phyloP scores from a whole-genome alignment of 2,329 filamentous ascomycete genomes.

The Penicillium palitans region DNA sequence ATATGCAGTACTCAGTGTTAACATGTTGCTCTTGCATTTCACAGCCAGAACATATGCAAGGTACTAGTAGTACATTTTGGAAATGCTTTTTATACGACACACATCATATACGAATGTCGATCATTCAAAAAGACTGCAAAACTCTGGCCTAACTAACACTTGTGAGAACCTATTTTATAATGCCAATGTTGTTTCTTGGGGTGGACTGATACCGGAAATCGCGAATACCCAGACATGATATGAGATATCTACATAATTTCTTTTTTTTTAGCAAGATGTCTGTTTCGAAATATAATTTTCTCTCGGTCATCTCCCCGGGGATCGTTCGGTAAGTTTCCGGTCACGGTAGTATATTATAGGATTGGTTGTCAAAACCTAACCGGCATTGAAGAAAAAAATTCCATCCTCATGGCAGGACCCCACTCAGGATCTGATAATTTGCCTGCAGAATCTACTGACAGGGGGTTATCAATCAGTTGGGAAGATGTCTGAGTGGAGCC shows the following conservation, averaged over 20 bases:
- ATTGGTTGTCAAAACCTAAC: background rate
- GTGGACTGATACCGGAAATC: slow-evolving; percentile 4
- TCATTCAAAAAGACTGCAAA: background rate
- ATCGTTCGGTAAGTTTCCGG: background rate
- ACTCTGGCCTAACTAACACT: background rate
- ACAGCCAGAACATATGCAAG: background rate
- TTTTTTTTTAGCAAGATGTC: background rate
- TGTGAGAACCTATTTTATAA: background rate
- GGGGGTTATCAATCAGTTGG: slow-evolving; percentile 6
- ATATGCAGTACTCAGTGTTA: background rate
- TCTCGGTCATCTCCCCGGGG: background rate
- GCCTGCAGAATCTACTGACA: background rate
- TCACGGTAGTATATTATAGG: background rate
- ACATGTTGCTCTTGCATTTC: background rate
- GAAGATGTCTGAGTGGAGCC: background rate
- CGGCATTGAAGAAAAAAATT: background rate
- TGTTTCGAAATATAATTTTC: background rate
- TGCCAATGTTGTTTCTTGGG: background rate
- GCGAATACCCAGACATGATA: too few species aligned
- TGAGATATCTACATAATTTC: background rate
- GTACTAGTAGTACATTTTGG: background rate
- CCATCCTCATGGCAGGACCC: slow-evolving; percentile 1
- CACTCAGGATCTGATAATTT: slow-evolving; percentile 13
- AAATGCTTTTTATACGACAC: background rate
- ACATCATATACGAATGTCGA: background rate